These are phyloP conservation scores for Penstemon eatonii DNA, from an alignment of 257 asterid genomes.

Conservation along the genomic window DNA sequence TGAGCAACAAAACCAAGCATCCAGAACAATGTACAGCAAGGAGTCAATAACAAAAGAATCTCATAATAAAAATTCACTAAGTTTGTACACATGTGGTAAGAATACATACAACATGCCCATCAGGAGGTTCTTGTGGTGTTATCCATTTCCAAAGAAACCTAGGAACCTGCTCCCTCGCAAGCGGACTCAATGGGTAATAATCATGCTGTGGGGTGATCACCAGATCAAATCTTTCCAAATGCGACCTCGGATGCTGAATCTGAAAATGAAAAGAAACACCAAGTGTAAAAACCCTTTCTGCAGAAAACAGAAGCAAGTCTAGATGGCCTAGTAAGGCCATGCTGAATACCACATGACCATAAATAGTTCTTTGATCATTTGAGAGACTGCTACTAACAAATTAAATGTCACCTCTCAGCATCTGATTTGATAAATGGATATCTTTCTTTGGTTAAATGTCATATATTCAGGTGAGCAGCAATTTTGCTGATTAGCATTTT, in stretches of 20 bases:
- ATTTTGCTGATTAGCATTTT: constrained; percentile 5
- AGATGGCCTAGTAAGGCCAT: constrained; percentile 17
- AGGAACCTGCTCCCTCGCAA: constrained; percentile 82
- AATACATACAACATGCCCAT: constrained; percentile 67
- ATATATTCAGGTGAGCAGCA: neutral
- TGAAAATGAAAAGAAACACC: constrained; percentile 42
- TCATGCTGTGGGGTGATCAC: constrained; percentile 93
- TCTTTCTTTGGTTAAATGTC: neutral
- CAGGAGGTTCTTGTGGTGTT: constrained; percentile 82
- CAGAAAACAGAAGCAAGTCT: neutral
- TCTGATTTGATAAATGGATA: neutral
- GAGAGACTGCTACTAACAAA: constrained; percentile 5
- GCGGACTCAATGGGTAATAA: constrained; percentile 77
- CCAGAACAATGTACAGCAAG: constrained; percentile 18
- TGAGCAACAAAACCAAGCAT: constrained; percentile 31
- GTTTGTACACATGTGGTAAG: constrained; percentile 19
- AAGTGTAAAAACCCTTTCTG: neutral
- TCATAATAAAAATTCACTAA: constrained; percentile 12
- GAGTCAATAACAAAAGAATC: constrained; percentile 24
- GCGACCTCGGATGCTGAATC: constrained; percentile 98
- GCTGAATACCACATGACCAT: neutral
- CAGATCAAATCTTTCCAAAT: constrained; percentile 88
- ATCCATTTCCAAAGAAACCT: constrained; percentile 81
- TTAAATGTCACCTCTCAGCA: constrained; percentile 17
- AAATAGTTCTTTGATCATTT: neutral